Percentiles rank a stretch among this genome's conserved stretches.
phyloP scores from a whole-genome alignment of 192 early-diverging fungal species.

The Thoreauomyces humboldtii region DNA sequence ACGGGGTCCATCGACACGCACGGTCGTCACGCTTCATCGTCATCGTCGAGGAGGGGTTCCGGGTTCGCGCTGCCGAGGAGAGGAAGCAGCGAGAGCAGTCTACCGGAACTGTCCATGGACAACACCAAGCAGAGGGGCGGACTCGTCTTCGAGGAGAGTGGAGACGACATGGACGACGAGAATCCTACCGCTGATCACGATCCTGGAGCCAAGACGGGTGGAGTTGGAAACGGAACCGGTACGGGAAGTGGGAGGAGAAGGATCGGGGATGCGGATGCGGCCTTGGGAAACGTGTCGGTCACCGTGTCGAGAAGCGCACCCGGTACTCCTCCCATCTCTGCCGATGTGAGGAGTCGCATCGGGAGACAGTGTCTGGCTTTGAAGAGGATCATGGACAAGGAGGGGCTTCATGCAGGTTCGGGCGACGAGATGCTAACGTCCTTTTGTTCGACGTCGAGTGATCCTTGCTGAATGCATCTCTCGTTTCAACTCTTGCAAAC shows the following conservation, averaged over 20 bases:
- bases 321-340: slow-evolving; percentile 2
- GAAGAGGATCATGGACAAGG: slow-evolving; percentile 51
- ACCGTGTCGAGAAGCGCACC: slow-evolving; percentile 7
- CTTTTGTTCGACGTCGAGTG: no score
- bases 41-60: not conserved
- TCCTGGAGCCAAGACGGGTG: no score
- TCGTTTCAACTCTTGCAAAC: no score
- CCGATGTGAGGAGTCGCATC: slow-evolving; percentile 32
- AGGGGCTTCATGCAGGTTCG: slow-evolving; percentile 28
- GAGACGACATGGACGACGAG: not conserved
- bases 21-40: not conserved
- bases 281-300: no score
- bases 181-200: not conserved
- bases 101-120: not conserved
- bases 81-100: slow-evolving; percentile 11
- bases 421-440: no score
- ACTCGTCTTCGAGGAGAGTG: not conserved
- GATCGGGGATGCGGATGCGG: no score
- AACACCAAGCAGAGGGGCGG: not conserved
- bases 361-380: slow-evolving; percentile 40
- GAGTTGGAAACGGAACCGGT: not conserved
- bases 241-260: not conserved
- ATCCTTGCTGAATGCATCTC: no score
- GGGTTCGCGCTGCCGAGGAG: not conserved
- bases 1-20: slow-evolving; percentile 1